Evolutionary conservation across 2,329 filamentous ascomycete species (phyloP).

Genomic region (Apiospora phragmitis): DNA sequence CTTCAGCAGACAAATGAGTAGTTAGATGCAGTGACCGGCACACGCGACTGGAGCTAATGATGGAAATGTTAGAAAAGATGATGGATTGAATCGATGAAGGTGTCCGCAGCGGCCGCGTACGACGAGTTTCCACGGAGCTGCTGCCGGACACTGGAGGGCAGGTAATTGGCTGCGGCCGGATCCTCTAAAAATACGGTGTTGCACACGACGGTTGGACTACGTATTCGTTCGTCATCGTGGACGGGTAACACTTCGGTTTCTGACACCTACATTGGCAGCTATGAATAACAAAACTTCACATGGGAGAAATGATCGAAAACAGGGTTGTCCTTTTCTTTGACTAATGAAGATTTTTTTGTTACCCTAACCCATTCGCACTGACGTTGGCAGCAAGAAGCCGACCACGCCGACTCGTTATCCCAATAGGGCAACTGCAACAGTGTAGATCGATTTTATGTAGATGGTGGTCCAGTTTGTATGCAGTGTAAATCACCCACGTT

Average conservation of each 20-base stretch:
- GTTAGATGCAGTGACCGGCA: background rate
- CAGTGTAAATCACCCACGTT: background rate
- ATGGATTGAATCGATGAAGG: background rate
- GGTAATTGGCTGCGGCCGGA: background rate
- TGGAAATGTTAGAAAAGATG: background rate
- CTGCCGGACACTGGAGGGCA: background rate
- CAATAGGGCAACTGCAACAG: background rate
- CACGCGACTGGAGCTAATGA: background rate
- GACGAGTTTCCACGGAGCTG: background rate
- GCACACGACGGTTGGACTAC: background rate
- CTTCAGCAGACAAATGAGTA: background rate
- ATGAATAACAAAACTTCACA: background rate
- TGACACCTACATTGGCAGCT: background rate
- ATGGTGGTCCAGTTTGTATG: background rate
- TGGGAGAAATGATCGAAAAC: background rate
- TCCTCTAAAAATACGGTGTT: background rate
- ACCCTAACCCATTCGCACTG: background rate
- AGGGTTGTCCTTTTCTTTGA: background rate
- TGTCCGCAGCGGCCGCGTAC: background rate
- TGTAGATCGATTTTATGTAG: background rate
- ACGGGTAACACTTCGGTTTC: background rate
- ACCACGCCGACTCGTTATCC: background rate
- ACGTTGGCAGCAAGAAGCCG: background rate
- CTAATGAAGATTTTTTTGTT: background rate
- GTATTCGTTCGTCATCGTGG: background rate